phyloP scores from a whole-genome alignment of 345 rosid genomes.

The thale cress (Arabidopsis thaliana) region TAIR10.1 NC_003070.9:10091001-10091500 shows the following conservation, averaged over 20 bases:
- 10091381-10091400: no score
- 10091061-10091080: neutral
- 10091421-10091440: neutral
- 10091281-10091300: neutral
- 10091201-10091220: conserved; percentile 82
- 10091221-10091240: conserved; percentile 91
- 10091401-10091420: no score
- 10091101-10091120: neutral
- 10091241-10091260: conserved; percentile 64
- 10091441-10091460: neutral
- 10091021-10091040: neutral
- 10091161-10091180: neutral
- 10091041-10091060: neutral
- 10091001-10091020: neutral
- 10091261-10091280: neutral
- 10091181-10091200: neutral
- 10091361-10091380: no score
- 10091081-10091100: neutral
- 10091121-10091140: neutral
- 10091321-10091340: neutral
- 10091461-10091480: neutral
- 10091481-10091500: neutral
- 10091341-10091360: no score
- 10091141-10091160: neutral
- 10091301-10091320: neutral